Base-by-base conservation (phyloP, 2,329 filamentous ascomycete genomes). In the Colletotrichum karsti region DNA sequence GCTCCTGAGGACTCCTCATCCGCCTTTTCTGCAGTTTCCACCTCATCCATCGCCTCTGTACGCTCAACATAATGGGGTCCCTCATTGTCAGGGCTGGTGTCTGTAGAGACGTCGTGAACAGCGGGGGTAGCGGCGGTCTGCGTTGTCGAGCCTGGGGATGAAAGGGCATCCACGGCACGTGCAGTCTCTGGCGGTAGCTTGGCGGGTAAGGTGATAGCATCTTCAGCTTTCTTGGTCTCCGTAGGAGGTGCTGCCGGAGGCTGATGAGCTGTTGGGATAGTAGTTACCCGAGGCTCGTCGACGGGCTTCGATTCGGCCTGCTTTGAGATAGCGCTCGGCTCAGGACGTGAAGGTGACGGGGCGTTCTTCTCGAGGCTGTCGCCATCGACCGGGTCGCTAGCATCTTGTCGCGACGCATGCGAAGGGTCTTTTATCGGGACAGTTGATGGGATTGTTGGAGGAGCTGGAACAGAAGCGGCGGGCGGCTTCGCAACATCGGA, bases 71-170 rank as follows among this genome's bases (percentile, higher is more conserved):
- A 88, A 46, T 87, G 85, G 53, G 87, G 83, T 18, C 84, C 85
- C 54, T 94, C 91, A 61, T 91, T 88, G 61, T 92, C 92, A 1
- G 92, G 90, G 72, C 92, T 94, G 2, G 92, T 94, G 72, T 92
- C 90, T 1, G 92, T 89, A 2, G 92, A 94, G 7, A 85, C 87
- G 70, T 91, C 88, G 67, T 90, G 87, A 41, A 90, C 85, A 37
- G 86, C 87, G 2, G 93, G 92, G 0, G 93, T 96, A 22, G 91
- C 89, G 61, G 90, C 90, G 46, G 92, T 94, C 73, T 91, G 90
- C 2, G 90, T 87, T 33, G 92, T 94, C 6, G 93, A 95, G 3
- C 82, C 83, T 15, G 88, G 86, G 2, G 87, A 90, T 3, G 85
- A 89, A 6, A 83, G 72, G 3, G 80, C 77, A 70, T 89, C 87